phyloP scores from a whole-genome alignment of 2,329 filamentous ascomycete genomes.

The Penicillium olsonii region DNA sequence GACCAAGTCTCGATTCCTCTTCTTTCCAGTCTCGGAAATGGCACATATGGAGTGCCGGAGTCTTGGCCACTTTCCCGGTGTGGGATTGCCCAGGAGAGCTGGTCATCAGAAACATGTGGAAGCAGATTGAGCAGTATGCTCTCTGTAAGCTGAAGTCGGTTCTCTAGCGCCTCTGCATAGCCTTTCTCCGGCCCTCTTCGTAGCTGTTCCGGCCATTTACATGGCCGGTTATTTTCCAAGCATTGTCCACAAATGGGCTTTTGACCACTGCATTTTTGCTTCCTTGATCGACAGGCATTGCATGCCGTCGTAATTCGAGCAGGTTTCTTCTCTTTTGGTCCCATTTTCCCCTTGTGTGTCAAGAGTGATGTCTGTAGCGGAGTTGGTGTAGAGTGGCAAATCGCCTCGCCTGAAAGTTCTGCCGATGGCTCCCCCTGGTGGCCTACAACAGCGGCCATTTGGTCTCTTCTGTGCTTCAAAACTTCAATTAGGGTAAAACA shows the following conservation, averaged over 20 bases:
- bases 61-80: slow-evolving; percentile 5
- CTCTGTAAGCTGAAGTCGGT: slow-evolving; percentile 47
- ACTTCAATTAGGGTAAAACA: slow-evolving; percentile 4
- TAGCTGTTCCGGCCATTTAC: slow-evolving; percentile 42
- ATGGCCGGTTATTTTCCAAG: slow-evolving; percentile 33
- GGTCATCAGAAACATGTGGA: slow-evolving; percentile 32
- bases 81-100: slow-evolving; percentile 30
- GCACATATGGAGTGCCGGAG: slow-evolving; percentile 14
- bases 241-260: slow-evolving; percentile 43
- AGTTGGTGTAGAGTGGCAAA: slow-evolving; percentile 2
- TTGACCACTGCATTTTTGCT: slow-evolving; percentile 41
- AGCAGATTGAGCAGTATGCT: slow-evolving; percentile 41
- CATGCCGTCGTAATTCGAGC: slow-evolving; percentile 44
- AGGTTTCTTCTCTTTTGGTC: slow-evolving; percentile 25
- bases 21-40: slow-evolving; percentile 29
- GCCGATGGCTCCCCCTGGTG: slow-evolving; percentile 1
- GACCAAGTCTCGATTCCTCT: slow-evolving; percentile 42
- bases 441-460: neutral
- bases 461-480: neutral
- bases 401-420: slow-evolving; percentile 23
- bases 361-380: neutral
- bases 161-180: slow-evolving; percentile 48
- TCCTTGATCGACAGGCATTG: slow-evolving; percentile 43
- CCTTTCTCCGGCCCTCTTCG: slow-evolving; percentile 51
- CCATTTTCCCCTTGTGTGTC: slow-evolving; percentile 7